Evolutionary conservation across 768 basidiomycete species (phyloP).

Genomic region (Amyloporia xantha): DNA sequence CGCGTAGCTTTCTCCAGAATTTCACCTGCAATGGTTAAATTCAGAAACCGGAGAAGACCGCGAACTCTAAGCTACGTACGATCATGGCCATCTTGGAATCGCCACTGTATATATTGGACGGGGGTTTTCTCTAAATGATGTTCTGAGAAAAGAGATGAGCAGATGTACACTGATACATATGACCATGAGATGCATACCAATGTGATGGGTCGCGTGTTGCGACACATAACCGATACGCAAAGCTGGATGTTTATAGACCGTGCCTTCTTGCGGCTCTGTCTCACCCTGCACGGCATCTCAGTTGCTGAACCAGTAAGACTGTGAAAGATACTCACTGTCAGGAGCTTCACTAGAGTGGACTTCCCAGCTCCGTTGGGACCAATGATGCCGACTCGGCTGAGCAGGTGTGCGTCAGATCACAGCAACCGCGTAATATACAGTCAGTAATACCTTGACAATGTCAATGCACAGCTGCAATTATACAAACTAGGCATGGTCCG

Average conservation of each 20-base stretch:
- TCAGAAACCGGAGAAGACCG: background rate
- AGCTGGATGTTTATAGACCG: conserved; percentile 90
- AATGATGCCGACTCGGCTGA: conserved; percentile 83
- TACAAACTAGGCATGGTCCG: conserved; percentile 69
- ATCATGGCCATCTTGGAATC: conserved; percentile 98
- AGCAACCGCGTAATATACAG: background rate
- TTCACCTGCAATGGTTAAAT: conserved; percentile 52
- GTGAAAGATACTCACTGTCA: conserved; percentile 52
- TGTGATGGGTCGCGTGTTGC: conserved; percentile 96
- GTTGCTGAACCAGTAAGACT: background rate
- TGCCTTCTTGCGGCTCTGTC: conserved; percentile 83
- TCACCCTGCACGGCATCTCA: conserved; percentile 55
- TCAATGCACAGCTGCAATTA: conserved; percentile 88
- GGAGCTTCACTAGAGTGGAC: conserved; percentile 89
- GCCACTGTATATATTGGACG: conserved; percentile 96
- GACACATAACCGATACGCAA: conserved; percentile 95
- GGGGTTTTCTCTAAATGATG: conserved; percentile 95
- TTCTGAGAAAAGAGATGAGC: conserved; percentile 41
- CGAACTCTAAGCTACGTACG: conserved; percentile 43
- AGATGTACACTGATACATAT: background rate
- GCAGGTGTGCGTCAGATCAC: conserved; percentile 2
- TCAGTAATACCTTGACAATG: conserved; percentile 72
- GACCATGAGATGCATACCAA: conserved; percentile 40
- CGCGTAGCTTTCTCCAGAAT: conserved; percentile 88
- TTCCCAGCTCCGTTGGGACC: conserved; percentile 96